Evolutionary conservation across 495 filamentous ascomycete species (phyloP).

Genomic region (Penicillium daleae): DNA sequence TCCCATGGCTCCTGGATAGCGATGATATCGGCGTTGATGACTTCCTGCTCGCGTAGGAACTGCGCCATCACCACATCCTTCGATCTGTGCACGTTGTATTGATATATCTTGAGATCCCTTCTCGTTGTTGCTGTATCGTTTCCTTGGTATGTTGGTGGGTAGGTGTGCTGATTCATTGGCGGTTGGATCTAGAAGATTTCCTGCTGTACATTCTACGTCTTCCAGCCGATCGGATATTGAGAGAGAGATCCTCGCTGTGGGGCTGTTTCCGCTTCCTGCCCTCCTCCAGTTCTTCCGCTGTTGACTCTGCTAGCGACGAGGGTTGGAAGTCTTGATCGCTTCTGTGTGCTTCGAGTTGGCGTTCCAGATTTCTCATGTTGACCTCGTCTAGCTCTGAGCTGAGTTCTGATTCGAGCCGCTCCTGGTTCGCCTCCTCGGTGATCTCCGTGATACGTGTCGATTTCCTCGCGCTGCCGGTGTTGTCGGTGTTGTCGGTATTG

Average conservation of each 20-base stretch:
- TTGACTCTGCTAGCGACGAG: neutral
- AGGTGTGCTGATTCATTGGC: neutral
- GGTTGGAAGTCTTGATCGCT: neutral
- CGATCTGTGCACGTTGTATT: conserved; percentile 24
- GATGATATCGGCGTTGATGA: neutral
- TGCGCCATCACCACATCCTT: conserved; percentile 17
- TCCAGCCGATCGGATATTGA: neutral
- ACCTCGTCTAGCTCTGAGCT: neutral
- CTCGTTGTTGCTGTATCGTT: neutral
- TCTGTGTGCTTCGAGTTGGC: neutral
- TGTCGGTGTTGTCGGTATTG: neutral
- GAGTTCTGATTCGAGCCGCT: neutral
- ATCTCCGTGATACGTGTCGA: neutral
- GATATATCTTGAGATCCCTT: conserved; percentile 4
- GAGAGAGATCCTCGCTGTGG: neutral
- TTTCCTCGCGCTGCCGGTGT: no score
- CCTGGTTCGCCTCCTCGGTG: neutral
- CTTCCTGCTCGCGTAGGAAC: neutral
- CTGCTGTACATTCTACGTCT: neutral
- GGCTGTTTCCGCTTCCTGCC: neutral
- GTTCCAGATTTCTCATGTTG: neutral
- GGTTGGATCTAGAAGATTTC: neutral
- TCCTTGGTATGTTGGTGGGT: no score
- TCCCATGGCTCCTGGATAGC: neutral
- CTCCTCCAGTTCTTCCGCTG: neutral